phyloP scores from a whole-genome alignment of 495 filamentous ascomycete species.

The Oleoguttula mirabilis region DNA sequence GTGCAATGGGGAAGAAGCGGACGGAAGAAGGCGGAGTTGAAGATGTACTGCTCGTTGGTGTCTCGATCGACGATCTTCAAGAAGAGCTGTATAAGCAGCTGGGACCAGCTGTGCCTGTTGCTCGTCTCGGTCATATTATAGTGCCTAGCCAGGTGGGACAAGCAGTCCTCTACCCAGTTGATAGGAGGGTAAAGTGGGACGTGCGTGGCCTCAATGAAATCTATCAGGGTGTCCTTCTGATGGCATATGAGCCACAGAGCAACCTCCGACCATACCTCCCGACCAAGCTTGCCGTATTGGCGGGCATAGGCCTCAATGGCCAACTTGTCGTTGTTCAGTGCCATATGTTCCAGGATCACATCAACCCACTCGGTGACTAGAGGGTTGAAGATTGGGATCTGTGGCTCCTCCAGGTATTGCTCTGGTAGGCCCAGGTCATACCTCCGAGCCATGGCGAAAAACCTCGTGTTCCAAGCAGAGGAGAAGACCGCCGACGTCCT shows the following conservation, averaged over 20 bases:
- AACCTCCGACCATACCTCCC: conserved; percentile 6
- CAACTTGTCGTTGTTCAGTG: background rate
- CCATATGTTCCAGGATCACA: background rate
- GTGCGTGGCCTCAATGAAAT: conserved; percentile 13
- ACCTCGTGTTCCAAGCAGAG: conserved; percentile 1
- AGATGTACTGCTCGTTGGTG: background rate
- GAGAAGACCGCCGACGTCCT: conserved; percentile 4
- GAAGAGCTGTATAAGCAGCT: conserved; percentile 2
- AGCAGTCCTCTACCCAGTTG: conserved; percentile 8
- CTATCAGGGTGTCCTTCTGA: background rate
- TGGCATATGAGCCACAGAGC: conserved; percentile 14
- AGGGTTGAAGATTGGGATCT: background rate
- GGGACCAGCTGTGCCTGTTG: background rate
- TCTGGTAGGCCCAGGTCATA: background rate
- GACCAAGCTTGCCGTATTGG: conserved; percentile 3
- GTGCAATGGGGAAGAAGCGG: conserved; percentile 3
- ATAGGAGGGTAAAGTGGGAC: conserved; percentile 3
- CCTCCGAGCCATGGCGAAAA: background rate
- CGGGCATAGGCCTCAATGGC: background rate
- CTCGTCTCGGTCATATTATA: background rate
- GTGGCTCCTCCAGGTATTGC: background rate
- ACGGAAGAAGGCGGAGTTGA: conserved; percentile 1
- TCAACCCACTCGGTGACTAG: background rate
- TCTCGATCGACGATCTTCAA: conserved; percentile 6
- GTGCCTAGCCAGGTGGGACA: conserved; percentile 1